Percentiles rank a stretch among this genome's conserved stretches.
These are phyloP conservation scores for Camillea tinctor DNA, from an alignment of 2,329 filamentous ascomycete genomes.

Conservation along the genomic window DNA sequence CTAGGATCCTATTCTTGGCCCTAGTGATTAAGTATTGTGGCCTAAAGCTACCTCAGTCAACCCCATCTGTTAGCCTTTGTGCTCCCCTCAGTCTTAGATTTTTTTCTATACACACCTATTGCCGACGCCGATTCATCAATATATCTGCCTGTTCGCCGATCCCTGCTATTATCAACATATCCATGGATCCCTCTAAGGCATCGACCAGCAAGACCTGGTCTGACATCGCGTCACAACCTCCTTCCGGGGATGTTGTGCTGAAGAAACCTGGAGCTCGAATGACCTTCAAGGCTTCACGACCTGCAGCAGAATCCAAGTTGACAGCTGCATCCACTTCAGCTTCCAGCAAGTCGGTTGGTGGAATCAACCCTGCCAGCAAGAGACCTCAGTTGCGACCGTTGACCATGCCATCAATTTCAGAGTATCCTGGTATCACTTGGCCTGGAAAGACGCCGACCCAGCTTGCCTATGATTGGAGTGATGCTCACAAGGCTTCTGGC, in stretches of 20 bases:
- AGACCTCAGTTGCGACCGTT: background rate
- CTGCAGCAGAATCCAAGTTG: too few species aligned
- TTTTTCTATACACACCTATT: background rate
- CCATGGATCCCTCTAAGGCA: background rate
- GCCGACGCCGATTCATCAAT: background rate
- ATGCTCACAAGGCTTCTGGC: background rate
- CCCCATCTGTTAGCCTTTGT: background rate
- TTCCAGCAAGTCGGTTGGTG: too few species aligned
- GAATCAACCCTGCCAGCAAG: background rate
- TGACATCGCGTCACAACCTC: background rate
- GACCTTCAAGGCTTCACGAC: background rate
- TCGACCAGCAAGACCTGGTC: background rate
- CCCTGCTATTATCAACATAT: background rate
- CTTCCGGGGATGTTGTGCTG: background rate
- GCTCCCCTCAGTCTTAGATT: background rate
- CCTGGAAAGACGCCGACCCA: slow-evolving; percentile 1
- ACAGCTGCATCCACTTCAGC: too few species aligned
- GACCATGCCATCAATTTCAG: background rate
- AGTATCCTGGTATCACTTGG: slow-evolving; percentile 1
- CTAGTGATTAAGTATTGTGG: background rate
- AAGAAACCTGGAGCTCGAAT: background rate
- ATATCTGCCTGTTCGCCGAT: background rate
- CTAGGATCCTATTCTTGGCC: background rate
- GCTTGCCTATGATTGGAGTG: slow-evolving; percentile 1
- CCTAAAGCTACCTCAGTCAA: background rate